phyloP scores from a whole-genome alignment of 352 stramenopile species.

The Nannochloropsis limnetica region DNA sequence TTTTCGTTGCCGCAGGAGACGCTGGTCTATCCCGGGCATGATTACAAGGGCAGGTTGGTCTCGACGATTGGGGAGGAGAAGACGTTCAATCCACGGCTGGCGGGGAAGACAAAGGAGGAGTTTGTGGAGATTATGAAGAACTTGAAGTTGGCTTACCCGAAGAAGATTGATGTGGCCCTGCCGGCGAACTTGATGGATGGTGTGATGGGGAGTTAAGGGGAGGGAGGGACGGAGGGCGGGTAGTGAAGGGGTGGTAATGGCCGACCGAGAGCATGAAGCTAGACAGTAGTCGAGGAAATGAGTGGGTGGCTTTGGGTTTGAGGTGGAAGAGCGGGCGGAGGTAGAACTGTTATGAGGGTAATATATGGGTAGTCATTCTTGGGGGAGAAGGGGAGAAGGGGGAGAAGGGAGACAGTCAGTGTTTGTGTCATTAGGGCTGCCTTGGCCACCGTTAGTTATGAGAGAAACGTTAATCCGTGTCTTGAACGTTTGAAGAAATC shows the following conservation, averaged over 20 bases:
- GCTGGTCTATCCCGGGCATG: slow-evolving; percentile 53
- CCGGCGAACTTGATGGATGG: slow-evolving; percentile 59
- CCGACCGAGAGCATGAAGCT: background rate
- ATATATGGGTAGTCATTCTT: background rate
- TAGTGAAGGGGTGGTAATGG: background rate
- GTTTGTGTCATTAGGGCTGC: no score
- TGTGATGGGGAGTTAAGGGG: background rate
- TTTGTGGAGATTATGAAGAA: slow-evolving; percentile 60
- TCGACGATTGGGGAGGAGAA: slow-evolving; percentile 55
- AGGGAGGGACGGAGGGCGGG: no score
- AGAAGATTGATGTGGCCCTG: slow-evolving; percentile 65
- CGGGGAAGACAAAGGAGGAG: slow-evolving; percentile 55
- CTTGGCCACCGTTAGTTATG: no score
- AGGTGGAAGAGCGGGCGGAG: background rate
- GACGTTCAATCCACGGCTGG: slow-evolving; percentile 55
- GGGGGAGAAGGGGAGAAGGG: background rate
- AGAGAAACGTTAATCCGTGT: background rate
- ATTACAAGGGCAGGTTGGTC: slow-evolving; percentile 55
- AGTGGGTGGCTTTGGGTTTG: background rate
- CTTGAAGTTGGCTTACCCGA: slow-evolving; percentile 63
- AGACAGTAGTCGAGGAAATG: background rate
- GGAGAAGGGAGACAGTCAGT: background rate
- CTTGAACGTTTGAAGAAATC: background rate
- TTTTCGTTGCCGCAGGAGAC: slow-evolving; percentile 58
- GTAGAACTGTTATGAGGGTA: background rate